phyloP scores from a whole-genome alignment of 148 eudicot genomes.

The Chenopodium album region DNA sequence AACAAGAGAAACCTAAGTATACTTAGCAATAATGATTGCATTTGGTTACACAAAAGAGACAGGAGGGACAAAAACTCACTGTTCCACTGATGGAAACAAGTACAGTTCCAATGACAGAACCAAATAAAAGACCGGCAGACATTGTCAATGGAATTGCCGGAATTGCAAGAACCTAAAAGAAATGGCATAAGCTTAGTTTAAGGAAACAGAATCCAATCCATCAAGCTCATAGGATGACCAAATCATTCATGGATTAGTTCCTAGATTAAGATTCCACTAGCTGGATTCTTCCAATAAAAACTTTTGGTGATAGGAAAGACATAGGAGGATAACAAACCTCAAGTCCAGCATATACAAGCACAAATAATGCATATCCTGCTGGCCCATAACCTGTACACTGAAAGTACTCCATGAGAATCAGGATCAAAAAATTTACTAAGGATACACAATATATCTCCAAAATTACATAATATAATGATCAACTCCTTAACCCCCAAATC shows the following conservation, averaged over 20 bases:
- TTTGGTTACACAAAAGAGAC: neutral
- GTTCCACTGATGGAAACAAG: constrained; percentile 98
- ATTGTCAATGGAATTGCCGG: constrained; percentile 97
- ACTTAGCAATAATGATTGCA: neutral
- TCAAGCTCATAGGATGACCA: neutral
- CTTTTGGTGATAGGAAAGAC: neutral
- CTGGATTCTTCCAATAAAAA: neutral
- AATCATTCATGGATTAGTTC: neutral
- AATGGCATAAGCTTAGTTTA: constrained; percentile 7
- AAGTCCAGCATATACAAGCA: constrained; percentile 91
- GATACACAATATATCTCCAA: neutral
- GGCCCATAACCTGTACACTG: constrained; percentile 81
- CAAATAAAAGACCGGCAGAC: constrained; percentile 98
- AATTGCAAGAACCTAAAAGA: constrained; percentile 75
- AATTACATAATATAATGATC: neutral
- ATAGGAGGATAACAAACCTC: constrained; percentile 57
- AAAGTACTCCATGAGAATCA: constrained; percentile 16
- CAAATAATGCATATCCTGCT: constrained; percentile 93
- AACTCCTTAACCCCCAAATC: neutral
- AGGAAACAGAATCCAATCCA: neutral
- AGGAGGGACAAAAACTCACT: constrained; percentile 42
- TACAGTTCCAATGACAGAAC: constrained; percentile 78
- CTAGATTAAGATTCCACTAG: neutral
- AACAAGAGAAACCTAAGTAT: constrained; percentile 5
- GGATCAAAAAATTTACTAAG: neutral